phyloP scores from a whole-genome alignment of 208 protist species.

The Leishmania martiniquensis region DNA sequence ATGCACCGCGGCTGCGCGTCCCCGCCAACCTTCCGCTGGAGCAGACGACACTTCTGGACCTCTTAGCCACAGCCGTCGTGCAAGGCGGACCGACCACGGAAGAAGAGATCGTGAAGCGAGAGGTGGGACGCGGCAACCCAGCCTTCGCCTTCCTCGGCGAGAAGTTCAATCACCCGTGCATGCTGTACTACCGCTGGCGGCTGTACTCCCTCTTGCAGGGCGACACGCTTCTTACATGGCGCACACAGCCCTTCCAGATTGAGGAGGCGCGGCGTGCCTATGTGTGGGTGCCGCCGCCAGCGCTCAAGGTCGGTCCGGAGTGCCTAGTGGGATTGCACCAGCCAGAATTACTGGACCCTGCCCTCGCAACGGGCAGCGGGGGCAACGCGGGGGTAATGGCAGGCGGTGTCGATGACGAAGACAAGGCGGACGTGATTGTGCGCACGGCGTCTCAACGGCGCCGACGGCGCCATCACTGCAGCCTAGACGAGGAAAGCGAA shows the following conservation, averaged over 20 bases:
- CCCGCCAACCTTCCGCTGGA: constrained; percentile 57
- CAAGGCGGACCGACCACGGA: constrained; percentile 77
- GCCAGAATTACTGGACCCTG: constrained; percentile 9
- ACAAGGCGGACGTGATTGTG: background rate
- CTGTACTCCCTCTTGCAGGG: constrained; percentile 86
- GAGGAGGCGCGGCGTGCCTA: constrained; percentile 54
- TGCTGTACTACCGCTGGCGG: constrained; percentile 89
- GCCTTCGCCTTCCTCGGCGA: constrained; percentile 69
- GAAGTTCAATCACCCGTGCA: constrained; percentile 51
- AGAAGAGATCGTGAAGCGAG: constrained; percentile 76
- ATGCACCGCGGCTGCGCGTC: constrained; percentile 31
- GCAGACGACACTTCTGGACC: constrained; percentile 63
- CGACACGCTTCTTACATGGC: constrained; percentile 67
- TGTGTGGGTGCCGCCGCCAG: constrained; percentile 74
- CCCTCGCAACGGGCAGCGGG: background rate
- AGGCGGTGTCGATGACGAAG: constrained; percentile 5
- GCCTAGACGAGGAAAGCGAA: background rate
- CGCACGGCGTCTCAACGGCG: constrained; percentile 10
- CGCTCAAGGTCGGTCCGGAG: constrained; percentile 44
- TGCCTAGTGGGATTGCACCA: constrained; percentile 37
- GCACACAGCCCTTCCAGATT: constrained; percentile 77
- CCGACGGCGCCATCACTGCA: constrained; percentile 1
- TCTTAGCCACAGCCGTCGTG: constrained; percentile 63
- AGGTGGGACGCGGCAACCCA: constrained; percentile 51
- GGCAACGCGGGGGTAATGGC: background rate